Evolutionary conservation across 2,329 filamentous ascomycete genomes (phyloP).

Genomic region (Aulographum hederae): DNA sequence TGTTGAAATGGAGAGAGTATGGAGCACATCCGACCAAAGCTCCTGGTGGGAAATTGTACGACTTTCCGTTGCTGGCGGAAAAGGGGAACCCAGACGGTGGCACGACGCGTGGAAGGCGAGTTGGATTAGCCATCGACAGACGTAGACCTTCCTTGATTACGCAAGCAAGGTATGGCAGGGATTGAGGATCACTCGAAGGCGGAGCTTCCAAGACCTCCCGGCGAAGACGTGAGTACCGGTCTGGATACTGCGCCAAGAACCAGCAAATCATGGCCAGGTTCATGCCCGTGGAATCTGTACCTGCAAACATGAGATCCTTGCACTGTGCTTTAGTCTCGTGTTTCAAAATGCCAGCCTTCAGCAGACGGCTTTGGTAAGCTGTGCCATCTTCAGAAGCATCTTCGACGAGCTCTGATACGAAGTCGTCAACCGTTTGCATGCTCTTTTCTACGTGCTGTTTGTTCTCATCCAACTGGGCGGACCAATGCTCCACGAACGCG

Average conservation of each 20-base stretch:
- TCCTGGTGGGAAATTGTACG: conserved; percentile 15
- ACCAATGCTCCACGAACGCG: conserved; percentile 17
- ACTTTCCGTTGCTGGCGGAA: background rate
- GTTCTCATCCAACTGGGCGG: conserved; percentile 15
- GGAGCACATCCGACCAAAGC: conserved; percentile 27
- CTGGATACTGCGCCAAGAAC: conserved; percentile 23
- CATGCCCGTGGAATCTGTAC: conserved; percentile 34
- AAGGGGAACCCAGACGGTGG: background rate
- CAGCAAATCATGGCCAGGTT: conserved; percentile 30
- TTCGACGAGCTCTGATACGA: conserved; percentile 21
- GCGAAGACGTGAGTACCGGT: conserved; percentile 15
- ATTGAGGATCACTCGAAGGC: conserved; percentile 13
- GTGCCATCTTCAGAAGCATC: conserved; percentile 9
- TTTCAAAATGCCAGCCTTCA: conserved; percentile 23
- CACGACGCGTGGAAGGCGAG: conserved; percentile 29
- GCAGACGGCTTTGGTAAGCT: conserved; percentile 30
- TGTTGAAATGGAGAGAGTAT: conserved; percentile 28
- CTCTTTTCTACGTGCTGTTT: conserved; percentile 16
- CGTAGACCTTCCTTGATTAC: conserved; percentile 32
- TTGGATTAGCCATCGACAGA: conserved; percentile 32
- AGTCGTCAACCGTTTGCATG: conserved; percentile 23
- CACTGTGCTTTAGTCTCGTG: conserved; percentile 30
- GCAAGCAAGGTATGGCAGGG: conserved; percentile 27
- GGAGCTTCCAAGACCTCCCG: conserved; percentile 14
- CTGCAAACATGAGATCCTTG: conserved; percentile 37